Percentiles rank a stretch among this genome's conserved stretches.
These are phyloP conservation scores for Beta lomatogona DNA, from an alignment of 179 eudicot species.

Conservation along the genomic window DNA sequence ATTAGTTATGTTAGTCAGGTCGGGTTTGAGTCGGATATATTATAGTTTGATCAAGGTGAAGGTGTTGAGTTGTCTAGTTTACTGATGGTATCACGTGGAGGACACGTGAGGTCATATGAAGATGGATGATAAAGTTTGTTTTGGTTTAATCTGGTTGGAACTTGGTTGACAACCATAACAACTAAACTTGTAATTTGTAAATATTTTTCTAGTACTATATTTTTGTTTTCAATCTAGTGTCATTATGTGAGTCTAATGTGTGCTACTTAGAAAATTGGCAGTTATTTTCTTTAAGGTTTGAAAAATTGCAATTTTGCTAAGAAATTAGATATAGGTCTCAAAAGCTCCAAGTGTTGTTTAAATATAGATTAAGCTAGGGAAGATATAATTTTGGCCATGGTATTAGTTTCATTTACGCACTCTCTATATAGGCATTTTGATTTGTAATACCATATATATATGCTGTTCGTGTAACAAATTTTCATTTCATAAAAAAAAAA, in stretches of 20 bases:
- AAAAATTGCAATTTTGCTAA: constrained; percentile 17
- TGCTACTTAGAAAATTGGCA: not conserved
- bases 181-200: constrained; percentile 32
- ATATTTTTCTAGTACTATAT: constrained; percentile 16
- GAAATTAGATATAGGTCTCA: not conserved
- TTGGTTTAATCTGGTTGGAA: constrained; percentile 16
- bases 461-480: too few species aligned
- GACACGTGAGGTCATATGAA: constrained; percentile 28
- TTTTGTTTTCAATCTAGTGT: constrained; percentile 3
- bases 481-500: too few species aligned
- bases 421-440: too few species aligned
- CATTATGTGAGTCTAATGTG: constrained; percentile 12
- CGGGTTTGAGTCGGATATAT: not conserved
- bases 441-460: too few species aligned
- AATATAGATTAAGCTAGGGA: not conserved
- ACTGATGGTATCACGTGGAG: constrained; percentile 26
- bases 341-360: not conserved
- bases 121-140: constrained; percentile 13
- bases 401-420: too few species aligned
- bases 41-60: not conserved
- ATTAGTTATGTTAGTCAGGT: not conserved
- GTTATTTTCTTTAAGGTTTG: not conserved
- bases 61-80: not conserved
- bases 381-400: not conserved
- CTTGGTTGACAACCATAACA: constrained; percentile 22